Conservation (phyloP, 164 flowering plant genomes). For the Chloranthus sessilifolius region DNA sequence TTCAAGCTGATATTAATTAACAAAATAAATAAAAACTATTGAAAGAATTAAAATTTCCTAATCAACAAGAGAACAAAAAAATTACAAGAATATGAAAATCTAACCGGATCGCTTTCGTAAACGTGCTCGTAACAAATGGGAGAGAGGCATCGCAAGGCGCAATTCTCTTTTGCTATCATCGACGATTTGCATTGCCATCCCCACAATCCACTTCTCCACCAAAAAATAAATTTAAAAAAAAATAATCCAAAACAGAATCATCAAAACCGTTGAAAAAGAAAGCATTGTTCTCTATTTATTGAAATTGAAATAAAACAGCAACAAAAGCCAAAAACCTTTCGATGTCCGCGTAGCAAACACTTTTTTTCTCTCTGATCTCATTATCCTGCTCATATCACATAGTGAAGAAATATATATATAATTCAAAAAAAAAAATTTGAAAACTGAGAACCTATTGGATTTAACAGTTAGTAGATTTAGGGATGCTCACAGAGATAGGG, state of each 20-base stretch:
- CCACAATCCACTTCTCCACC: constrained; percentile 61
- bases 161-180: constrained; percentile 73
- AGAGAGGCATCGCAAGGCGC: constrained; percentile 81
- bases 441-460: neutral
- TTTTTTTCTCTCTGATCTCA: constrained; percentile 53
- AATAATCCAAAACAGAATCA: neutral
- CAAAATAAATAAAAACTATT: neutral
- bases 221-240: neutral
- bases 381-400: constrained; percentile 28
- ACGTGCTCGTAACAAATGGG: constrained; percentile 63
- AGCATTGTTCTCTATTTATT: too few species aligned
- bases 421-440: neutral
- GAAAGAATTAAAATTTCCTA: neutral
- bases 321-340: constrained; percentile 36
- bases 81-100: neutral
- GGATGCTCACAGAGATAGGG: constrained; percentile 12
- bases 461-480: neutral
- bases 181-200: constrained; percentile 79
- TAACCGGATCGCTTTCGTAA: constrained; percentile 85
- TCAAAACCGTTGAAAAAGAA: neutral
- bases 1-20: constrained; percentile 50
- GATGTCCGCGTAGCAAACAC: constrained; percentile 58
- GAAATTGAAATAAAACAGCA: neutral
- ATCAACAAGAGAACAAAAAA: neutral
- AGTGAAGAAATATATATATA: neutral